Conservation (phyloP, 345 rosid genomes). For the Pistacia vera region DNA sequence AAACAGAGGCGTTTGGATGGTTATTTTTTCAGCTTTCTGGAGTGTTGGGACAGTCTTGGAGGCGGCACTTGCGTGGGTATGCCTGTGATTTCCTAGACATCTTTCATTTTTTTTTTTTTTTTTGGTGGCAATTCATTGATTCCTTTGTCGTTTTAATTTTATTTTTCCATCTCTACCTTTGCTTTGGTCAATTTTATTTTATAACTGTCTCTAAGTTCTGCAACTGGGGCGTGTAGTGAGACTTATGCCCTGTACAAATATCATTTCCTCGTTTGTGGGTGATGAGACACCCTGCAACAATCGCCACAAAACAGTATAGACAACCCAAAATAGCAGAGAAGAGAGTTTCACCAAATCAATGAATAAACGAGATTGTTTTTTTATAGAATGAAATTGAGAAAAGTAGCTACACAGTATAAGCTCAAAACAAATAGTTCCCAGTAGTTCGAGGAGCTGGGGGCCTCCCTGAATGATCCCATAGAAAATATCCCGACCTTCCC, state of each 20-base stretch:
- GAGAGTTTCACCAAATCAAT: no score
- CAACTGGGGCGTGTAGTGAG: neutral
- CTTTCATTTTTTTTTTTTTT: slow-evolving; percentile 13
- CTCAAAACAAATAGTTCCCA: no score
- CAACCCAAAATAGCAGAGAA: no score
- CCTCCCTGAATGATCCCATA: no score
- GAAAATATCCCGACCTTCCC: no score
- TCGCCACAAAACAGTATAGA: no score
- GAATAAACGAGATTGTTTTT: no score
- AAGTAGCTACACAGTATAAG: no score
- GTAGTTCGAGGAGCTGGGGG: no score
- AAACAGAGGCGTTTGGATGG: slow-evolving; percentile 92
- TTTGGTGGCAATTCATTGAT: neutral
- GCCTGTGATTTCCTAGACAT: neutral
- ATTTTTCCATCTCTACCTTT: neutral
- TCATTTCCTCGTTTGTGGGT: neutral
- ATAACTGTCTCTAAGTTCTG: neutral
- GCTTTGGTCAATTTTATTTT: neutral
- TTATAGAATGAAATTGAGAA: no score
- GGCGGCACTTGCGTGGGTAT: slow-evolving; percentile 92
- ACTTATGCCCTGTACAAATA: neutral
- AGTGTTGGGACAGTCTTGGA: slow-evolving; percentile 81
- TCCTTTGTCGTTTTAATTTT: neutral
- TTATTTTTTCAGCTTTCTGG: slow-evolving; percentile 83
- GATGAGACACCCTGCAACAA: no score